Evolutionary conservation across 129 eudicot species (phyloP).

Genomic region (Ambrosia trifida): DNA sequence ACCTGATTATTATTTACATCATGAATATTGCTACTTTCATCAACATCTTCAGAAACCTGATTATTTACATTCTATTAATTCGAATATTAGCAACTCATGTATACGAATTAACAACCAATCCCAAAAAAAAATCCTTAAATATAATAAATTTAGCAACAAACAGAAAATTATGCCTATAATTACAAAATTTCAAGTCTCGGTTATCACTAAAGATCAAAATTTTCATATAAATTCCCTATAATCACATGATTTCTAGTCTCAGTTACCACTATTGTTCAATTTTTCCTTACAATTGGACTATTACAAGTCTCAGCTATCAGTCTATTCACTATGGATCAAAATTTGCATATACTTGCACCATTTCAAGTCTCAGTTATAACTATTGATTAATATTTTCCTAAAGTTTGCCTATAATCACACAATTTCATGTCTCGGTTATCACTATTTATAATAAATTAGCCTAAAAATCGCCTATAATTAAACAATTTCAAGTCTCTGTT

Average conservation of each 20-base stretch:
- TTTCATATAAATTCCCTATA: neutral
- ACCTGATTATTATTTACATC: conserved; percentile 35
- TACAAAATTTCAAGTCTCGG: too few relatives aligned
- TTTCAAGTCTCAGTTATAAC: too few relatives aligned
- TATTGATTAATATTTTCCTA: too few relatives aligned
- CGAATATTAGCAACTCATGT: neutral
- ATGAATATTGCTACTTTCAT: conserved; percentile 18
- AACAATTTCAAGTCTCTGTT: too few relatives aligned
- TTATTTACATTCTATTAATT: conserved; percentile 16
- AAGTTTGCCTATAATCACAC: neutral
- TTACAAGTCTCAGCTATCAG: too few relatives aligned
- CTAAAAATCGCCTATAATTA: too few relatives aligned
- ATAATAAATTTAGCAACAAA: neutral
- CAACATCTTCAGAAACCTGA: conserved; percentile 36
- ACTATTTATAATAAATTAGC: neutral
- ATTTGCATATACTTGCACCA: too few relatives aligned
- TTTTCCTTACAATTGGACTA: too few relatives aligned
- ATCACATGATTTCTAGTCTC: too few relatives aligned
- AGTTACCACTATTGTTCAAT: too few relatives aligned
- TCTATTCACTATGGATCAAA: too few relatives aligned
- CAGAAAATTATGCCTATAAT: neutral
- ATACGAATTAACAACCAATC: neutral
- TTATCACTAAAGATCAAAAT: neutral
- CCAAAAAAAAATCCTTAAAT: neutral
- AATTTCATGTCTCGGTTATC: conserved; percentile 1